phyloP scores from a whole-genome alignment of 148 eudicot species.

The Heliosperma pusillum region DNA sequence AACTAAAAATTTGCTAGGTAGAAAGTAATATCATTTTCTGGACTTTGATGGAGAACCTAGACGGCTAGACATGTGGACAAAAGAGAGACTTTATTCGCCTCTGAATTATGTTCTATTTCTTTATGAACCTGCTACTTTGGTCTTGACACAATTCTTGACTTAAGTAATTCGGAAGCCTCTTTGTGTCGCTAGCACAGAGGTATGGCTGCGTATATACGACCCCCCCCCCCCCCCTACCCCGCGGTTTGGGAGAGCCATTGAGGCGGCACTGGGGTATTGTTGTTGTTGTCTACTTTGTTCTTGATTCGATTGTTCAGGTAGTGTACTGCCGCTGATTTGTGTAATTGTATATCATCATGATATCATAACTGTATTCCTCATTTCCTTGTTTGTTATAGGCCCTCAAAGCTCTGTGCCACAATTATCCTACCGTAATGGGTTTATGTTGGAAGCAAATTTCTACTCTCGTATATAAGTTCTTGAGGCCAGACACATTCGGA shows the following conservation, averaged over 20 bases:
- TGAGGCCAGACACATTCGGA: slow-evolving; percentile 38
- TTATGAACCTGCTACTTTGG: background rate
- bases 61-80: background rate
- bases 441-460: slow-evolving; percentile 73
- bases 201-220: too few relatives aligned
- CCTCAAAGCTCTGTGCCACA: slow-evolving; percentile 89
- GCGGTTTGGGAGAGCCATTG: too few relatives aligned
- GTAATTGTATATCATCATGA: slow-evolving; percentile 15
- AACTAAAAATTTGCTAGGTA: background rate
- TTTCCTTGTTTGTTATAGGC: slow-evolving; percentile 57
- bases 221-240: too few relatives aligned
- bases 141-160: too few relatives aligned
- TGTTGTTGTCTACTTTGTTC: background rate
- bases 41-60: background rate
- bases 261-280: too few relatives aligned
- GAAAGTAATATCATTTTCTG: slow-evolving; percentile 6
- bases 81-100: background rate
- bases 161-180: too few relatives aligned
- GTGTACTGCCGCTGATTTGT: background rate
- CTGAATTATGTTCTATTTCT: background rate
- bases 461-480: slow-evolving; percentile 36
- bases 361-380: slow-evolving; percentile 20
- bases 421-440: slow-evolving; percentile 68
- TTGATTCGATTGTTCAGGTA: background rate
- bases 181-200: too few relatives aligned